Evolutionary conservation across 805 yeast genomes (phyloP), one percentile per base, ranked within the genome.

Genomic region (Kodamaea kaohsiungensis): DNA sequence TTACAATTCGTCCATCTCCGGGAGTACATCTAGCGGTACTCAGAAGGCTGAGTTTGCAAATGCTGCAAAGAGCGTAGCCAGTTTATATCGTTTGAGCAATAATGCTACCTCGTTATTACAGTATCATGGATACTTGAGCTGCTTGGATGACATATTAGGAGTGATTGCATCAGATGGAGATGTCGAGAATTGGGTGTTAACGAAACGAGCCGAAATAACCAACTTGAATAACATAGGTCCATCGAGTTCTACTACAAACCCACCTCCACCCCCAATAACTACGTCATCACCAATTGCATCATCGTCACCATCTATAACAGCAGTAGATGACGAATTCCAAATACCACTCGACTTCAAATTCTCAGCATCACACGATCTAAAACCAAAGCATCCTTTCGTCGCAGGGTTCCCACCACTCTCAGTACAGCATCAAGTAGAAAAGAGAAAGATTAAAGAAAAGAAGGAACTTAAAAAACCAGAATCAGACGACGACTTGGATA

Each of bases 51-150:
- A 73, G 46, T 76, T 76, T 61, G 68, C 78, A 10, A 62, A 63
- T 45, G 79, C 80, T 27, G 80, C 80, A 42, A 69, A 66, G 49
- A 70, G 77, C 2, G 78, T 76, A 43, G 77, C 79, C 2, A 61
- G 86, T 12, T 71, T 87, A 27, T 88, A 87, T 60, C 69, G 89
- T 48, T 67, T 85, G 4, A 81, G 89, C 7, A 84, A 81, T 57
- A 78, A 79, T 48, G 77, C 84, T 48, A 78, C 72, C 45, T 66
- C 79, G 4, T 60, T 83, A 22, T 63, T 80, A 8, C 76, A 75
- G 49, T 76, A 80, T 49, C 78, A 77, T 53, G 92, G 92, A 0
- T 87, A 87, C 61, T 62, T 85, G 43, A 82, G 81, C 33, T 85
- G 89, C 60, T 56, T 87, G 2, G 81, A 85, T 55, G 91, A 87